Conservation (phyloP, 495 filamentous ascomycete species). For the Hypoxylon intermedium region DNA sequence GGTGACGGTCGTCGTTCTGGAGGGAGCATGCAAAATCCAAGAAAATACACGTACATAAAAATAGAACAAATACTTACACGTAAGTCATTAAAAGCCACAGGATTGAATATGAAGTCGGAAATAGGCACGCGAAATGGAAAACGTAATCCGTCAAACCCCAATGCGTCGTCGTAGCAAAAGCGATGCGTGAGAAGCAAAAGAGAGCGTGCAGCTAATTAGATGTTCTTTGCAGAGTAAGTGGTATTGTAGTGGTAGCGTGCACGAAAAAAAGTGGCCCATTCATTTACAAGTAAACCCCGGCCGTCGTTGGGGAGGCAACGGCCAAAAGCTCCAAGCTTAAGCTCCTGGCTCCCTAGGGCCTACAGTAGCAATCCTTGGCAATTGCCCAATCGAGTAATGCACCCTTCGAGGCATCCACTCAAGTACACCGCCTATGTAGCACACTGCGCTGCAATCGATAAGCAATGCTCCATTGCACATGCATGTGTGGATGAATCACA, state of each 20-base stretch:
- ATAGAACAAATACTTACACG: slow-evolving; percentile 27
- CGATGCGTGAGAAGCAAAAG: slow-evolving; percentile 23
- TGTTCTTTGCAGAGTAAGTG: background rate
- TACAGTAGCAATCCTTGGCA: background rate
- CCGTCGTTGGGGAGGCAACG: slow-evolving; percentile 42
- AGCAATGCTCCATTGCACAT: background rate
- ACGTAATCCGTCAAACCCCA: slow-evolving; percentile 1
- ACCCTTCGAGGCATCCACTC: background rate
- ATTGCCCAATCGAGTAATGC: slow-evolving; percentile 20
- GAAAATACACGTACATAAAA: background rate
- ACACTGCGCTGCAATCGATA: slow-evolving; percentile 25
- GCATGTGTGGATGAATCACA: slow-evolving; percentile 1
- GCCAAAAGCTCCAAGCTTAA: background rate
- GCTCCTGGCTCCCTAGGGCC: background rate
- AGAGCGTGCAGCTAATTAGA: slow-evolving; percentile 13
- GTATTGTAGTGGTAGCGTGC: slow-evolving; percentile 20
- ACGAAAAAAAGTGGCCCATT: slow-evolving; percentile 32
- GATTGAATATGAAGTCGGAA: slow-evolving; percentile 3
- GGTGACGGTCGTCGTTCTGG: background rate
- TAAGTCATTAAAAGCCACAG: slow-evolving; percentile 19
- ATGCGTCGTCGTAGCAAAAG: slow-evolving; percentile 21
- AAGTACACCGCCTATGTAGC: too few species aligned
- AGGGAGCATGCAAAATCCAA: background rate
- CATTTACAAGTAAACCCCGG: slow-evolving; percentile 35
- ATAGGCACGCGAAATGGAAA: slow-evolving; percentile 1